A percentile compares a stretch with the other conserved stretches of the same genome.
These are phyloP conservation scores for Rhodosorus marinus DNA, from an alignment of 23 red algal genomes.

Conservation along the genomic window DNA sequence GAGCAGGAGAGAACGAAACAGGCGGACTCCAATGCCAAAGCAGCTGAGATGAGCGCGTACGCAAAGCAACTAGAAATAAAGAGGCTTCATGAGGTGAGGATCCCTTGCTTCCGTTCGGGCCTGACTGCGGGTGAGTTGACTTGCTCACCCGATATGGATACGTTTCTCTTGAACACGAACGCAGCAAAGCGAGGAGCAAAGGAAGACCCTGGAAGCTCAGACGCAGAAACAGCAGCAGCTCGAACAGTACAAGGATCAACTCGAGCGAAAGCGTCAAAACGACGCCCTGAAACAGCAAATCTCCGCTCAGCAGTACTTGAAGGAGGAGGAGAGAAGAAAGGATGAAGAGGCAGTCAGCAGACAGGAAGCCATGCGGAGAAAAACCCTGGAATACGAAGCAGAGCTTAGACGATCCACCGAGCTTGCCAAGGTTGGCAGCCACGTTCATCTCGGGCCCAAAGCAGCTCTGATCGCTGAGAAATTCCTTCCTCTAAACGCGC, in stretches of 20 bases:
- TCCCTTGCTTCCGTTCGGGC: no score
- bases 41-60: slow-evolving; percentile 25
- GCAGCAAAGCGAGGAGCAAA: slow-evolving; percentile 39
- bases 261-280: slow-evolving; percentile 50
- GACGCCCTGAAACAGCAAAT: slow-evolving; percentile 38
- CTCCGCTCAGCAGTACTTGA: slow-evolving; percentile 22
- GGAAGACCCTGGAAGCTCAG: slow-evolving; percentile 56
- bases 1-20: slow-evolving; percentile 64
- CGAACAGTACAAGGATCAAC: slow-evolving; percentile 49
- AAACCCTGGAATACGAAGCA: slow-evolving; percentile 62
- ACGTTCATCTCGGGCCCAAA: no score
- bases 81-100: slow-evolving; percentile 35
- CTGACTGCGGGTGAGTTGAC: no score
- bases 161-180: no score
- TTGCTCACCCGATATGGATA: no score
- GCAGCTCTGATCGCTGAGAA: no score
- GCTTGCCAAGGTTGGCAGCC: no score
- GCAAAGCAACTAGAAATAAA: slow-evolving; percentile 40
- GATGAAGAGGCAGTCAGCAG: slow-evolving; percentile 53
- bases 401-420: slow-evolving; percentile 36
- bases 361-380: slow-evolving; percentile 45
- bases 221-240: slow-evolving; percentile 28
- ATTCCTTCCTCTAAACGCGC: no score
- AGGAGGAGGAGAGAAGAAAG: slow-evolving; percentile 58
- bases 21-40: slow-evolving; percentile 21